Evolutionary conservation across 1,284 basidiomycete species (phyloP).

Genomic region (Sanghuangporus weigelae): DNA sequence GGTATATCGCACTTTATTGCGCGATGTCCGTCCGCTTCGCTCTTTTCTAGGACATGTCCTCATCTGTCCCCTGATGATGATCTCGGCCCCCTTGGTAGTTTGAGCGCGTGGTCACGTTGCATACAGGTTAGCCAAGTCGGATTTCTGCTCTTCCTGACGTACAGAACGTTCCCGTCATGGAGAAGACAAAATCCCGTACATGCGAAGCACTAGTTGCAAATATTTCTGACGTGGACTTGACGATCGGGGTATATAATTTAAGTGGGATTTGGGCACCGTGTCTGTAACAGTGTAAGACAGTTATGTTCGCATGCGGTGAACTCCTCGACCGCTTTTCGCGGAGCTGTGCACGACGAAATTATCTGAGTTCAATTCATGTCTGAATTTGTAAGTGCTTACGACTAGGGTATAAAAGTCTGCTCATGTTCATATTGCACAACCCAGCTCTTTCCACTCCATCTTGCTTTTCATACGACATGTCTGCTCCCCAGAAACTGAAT

Average conservation of each 20-base stretch:
- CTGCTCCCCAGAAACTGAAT: slow-evolving; percentile 8
- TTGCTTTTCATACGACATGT: not conserved
- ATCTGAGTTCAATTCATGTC: not conserved
- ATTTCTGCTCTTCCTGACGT: not conserved
- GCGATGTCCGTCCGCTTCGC: not conserved
- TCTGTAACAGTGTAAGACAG: not conserved
- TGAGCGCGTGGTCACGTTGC: not conserved
- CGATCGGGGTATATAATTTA: not conserved
- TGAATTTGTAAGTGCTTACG: not conserved
- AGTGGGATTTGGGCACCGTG: not conserved
- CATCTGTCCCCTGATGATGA: not conserved
- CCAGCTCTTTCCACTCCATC: not conserved
- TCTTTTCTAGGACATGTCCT: not conserved
- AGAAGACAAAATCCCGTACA: not conserved
- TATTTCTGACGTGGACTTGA: not conserved
- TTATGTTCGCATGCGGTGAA: not conserved
- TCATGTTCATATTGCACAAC: not conserved
- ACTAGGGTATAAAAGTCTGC: not conserved
- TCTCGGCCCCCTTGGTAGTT: not conserved
- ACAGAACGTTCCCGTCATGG: not conserved
- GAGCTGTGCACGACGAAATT: not conserved
- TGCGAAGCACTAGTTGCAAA: not conserved
- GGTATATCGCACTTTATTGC: not conserved
- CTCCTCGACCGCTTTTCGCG: not conserved
- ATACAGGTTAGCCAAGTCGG: not conserved